Percentiles rank a stretch among this genome's conserved stretches.
Evolutionary conservation across 768 basidiomycete species (phyloP).

Genomic region (Tricholoma sp.): DNA sequence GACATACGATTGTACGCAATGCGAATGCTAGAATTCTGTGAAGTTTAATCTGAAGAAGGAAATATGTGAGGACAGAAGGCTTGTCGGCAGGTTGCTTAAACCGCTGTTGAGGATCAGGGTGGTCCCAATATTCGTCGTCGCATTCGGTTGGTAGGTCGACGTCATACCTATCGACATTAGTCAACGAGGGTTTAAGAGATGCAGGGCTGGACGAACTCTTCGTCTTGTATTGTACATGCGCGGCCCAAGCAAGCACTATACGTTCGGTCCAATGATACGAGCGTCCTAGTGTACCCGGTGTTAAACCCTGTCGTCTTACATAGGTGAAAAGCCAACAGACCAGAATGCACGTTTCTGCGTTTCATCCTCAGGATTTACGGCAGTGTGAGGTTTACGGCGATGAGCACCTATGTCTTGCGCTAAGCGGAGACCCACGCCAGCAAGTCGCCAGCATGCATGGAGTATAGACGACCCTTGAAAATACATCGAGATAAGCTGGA

Average conservation of each 20-base stretch:
- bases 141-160: slow-evolving; percentile 62
- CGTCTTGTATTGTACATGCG: slow-evolving; percentile 74
- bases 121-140: slow-evolving; percentile 71
- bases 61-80: slow-evolving; percentile 51
- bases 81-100: slow-evolving; percentile 68
- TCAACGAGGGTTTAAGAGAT: neutral
- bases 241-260: slow-evolving; percentile 57
- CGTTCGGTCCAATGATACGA: slow-evolving; percentile 47
- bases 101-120: slow-evolving; percentile 47
- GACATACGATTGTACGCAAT: slow-evolving; percentile 57
- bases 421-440: slow-evolving; percentile 68
- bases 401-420: slow-evolving; percentile 81
- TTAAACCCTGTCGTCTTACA: neutral
- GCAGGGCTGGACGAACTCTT: slow-evolving; percentile 47
- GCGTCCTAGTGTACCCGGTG: slow-evolving; percentile 33
- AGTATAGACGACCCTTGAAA: slow-evolving; percentile 56
- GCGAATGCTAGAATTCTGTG: slow-evolving; percentile 63
- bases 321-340: slow-evolving; percentile 26
- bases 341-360: slow-evolving; percentile 72
- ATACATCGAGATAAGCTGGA: slow-evolving; percentile 47
- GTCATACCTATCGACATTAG: slow-evolving; percentile 51
- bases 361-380: slow-evolving; percentile 55
- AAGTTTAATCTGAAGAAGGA: slow-evolving; percentile 53
- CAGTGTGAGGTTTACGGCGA: slow-evolving; percentile 28
- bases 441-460: slow-evolving; percentile 62